Base-by-base conservation (phyloP, 305 asterid species). In the Andrographis paniculata region DNA sequence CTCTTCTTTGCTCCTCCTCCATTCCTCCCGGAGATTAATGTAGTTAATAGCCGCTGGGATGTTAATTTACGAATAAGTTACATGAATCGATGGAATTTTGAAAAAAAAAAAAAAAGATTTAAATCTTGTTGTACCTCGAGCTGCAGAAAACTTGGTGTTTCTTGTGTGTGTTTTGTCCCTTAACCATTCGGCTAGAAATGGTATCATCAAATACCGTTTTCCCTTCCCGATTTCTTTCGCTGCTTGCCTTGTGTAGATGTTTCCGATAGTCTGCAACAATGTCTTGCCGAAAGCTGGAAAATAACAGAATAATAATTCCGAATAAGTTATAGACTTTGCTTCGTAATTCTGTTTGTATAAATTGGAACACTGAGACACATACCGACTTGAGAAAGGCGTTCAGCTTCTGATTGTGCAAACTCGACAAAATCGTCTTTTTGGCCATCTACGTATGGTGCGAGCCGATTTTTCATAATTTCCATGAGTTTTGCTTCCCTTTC, bases 231-330 rank as follows among this genome's bases (percentile, higher is more conserved):
- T 63, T 71, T 87, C 85, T 67, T 56, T 74, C 35, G 96, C 84
- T 47, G 93, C 93, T 76, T 87, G 91, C 65, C 96, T 83, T 22
- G 78, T 76, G 71, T 87, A 87, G 4, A 87, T 81, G 61, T 87
- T 80, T 46, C 96, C 96, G 45, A 87, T 75, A 1, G 96, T 83
- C 42, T 78, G 91, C 64, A 87, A 66, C 83, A 87, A 78, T 38
- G 77, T 78, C 76, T 80, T 81, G 19, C 96, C 96, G 62, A 87
- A 87, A 53, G 89, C 96, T 87, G 76, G 41, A 81, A 76, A 63
- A 67, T 17, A 53, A 87, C 96, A 83, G 76, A 37, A 81, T 74
- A 63, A 67, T 17, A 48, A 35, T 30, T 36, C 24, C 14, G 38
- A 52, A 38, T 58, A 42, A 56, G 48, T 9, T 23, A 17, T 17